Base-by-base conservation (phyloP, 768 basidiomycete species). In the Suillus fuscotomentosus region DNA sequence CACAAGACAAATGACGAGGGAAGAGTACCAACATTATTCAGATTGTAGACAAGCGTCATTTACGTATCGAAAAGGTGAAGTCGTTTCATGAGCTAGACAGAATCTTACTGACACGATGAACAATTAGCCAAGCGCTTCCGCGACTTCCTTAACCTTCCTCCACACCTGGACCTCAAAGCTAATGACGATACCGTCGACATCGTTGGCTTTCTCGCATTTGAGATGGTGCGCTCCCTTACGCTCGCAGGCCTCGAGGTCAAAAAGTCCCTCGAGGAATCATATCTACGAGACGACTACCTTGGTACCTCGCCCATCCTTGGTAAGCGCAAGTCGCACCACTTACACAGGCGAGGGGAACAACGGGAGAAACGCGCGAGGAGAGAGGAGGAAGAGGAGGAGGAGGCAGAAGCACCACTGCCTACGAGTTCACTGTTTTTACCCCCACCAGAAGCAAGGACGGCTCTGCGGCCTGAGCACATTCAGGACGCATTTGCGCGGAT, bases 41-140 rank as follows among this genome's bases (percentile, higher is more conserved):
- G 95, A 97, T 74, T 97, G 95, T 78, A 86, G 96, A 64, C 96
- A 97, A 75, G 96, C 96, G 0, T 94, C 94, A 17, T 99, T 98
- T 75, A 97, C 96, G 1, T 97, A 96, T 75, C 88, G 95, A 61
- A 99, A 98, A 88, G 91, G 95, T 93, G 53, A 39, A 79, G 75
- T 45, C 7, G 47, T 51, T 51, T 51, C 3, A 17, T 45, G 41
- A n/a, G 38, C 24, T 27, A 9, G 24, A 17, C 27, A 20, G 27
- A 31, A 13, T 41, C 17, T 43, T n/a, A n/a, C 45, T 60, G 43
- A 63, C 20, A 47, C 22, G 17, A 31, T n/a, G 20, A 34, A 42
- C 9, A 1, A 45, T 1, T 67, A 97, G 95, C 90, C 15, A 96
- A 96, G 77, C 93, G 95, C 7, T 99, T 99, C 78, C 86, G 92